Percentiles rank a stretch among this genome's conserved stretches.
These are phyloP conservation scores for Talaromyces sp. DNA, from an alignment of 2,329 filamentous ascomycete species.

Conservation along the genomic window DNA sequence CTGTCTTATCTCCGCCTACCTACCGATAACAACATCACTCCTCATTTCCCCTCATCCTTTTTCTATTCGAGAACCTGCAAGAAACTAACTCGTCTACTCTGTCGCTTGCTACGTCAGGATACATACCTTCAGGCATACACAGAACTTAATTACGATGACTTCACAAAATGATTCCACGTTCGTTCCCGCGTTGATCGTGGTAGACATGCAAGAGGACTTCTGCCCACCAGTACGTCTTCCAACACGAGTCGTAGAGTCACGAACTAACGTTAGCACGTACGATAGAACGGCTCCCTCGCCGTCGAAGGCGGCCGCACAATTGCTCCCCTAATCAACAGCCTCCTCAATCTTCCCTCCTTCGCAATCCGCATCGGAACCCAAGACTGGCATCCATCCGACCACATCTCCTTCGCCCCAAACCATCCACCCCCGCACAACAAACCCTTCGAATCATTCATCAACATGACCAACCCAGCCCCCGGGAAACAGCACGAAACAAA, in stretches of 20 bases:
- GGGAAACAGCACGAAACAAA: conserved; percentile 60
- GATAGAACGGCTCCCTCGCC: conserved; percentile 76
- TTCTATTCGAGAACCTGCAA: background rate
- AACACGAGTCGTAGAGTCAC: too few species aligned
- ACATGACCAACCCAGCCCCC: conserved; percentile 51
- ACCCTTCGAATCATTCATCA: conserved; percentile 64
- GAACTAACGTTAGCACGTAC: background rate
- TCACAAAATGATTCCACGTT: conserved; percentile 26
- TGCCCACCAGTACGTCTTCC: conserved; percentile 72
- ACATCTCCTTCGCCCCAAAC: conserved; percentile 86
- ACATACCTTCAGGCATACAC: background rate
- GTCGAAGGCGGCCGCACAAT: conserved; percentile 72
- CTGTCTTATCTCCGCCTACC: background rate
- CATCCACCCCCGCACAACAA: conserved; percentile 61
- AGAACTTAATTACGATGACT: background rate
- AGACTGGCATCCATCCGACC: conserved; percentile 80
- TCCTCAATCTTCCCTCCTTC: conserved; percentile 68
- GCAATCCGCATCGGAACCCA: conserved; percentile 76
- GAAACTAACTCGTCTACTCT: background rate
- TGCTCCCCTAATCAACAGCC: conserved; percentile 66
- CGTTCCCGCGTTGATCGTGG: conserved; percentile 64
- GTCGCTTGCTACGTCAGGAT: background rate
- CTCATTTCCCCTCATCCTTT: background rate
- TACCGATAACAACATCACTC: background rate
- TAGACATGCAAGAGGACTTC: conserved; percentile 94